These are phyloP conservation scores for Krasilnikovozyma curviuscula DNA, from an alignment of 768 basidiomycete genomes.

Conservation along the genomic window DNA sequence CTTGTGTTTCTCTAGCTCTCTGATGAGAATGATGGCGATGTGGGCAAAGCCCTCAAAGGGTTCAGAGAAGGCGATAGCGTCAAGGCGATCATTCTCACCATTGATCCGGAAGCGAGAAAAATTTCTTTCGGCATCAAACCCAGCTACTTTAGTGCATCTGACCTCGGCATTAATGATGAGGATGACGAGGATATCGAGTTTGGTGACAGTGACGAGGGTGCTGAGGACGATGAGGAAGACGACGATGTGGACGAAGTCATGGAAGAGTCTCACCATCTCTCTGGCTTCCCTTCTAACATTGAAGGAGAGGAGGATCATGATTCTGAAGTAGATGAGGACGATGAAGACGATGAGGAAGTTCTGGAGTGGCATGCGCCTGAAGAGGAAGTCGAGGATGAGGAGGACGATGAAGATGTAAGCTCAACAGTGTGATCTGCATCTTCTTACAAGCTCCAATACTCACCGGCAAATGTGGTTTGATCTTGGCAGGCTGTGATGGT, in stretches of 20 bases:
- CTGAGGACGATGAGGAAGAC: slow-evolving; percentile 37
- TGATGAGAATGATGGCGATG: slow-evolving; percentile 67
- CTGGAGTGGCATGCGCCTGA: slow-evolving; percentile 28
- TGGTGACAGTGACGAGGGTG: too few species aligned
- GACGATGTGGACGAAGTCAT: slow-evolving; percentile 18
- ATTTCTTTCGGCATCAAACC: slow-evolving; percentile 69
- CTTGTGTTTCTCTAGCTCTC: slow-evolving; percentile 41
- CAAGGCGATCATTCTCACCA: slow-evolving; percentile 50
- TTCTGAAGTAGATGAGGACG: slow-evolving; percentile 24
- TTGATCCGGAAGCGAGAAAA: slow-evolving; percentile 60
- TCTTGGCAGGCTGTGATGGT: slow-evolving; percentile 6
- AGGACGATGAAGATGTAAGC: slow-evolving; percentile 27
- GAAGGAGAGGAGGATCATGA: slow-evolving; percentile 16
- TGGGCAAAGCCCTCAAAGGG: slow-evolving; percentile 50
- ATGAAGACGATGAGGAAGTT: slow-evolving; percentile 1
- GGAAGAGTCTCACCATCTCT: slow-evolving; percentile 19
- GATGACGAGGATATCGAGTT: slow-evolving; percentile 23
- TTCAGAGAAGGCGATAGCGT: slow-evolving; percentile 78
- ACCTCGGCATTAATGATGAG: slow-evolving; percentile 22
- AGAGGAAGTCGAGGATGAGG: slow-evolving; percentile 23
- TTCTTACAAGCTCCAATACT: background rate
- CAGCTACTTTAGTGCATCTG: slow-evolving; percentile 58
- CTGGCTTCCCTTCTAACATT: slow-evolving; percentile 14
- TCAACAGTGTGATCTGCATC: background rate
- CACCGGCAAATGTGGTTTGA: background rate